Percentiles rank a stretch among this genome's conserved stretches.
phyloP scores from a whole-genome alignment of 148 eudicot genomes.

The Drosera capensis region DNA sequence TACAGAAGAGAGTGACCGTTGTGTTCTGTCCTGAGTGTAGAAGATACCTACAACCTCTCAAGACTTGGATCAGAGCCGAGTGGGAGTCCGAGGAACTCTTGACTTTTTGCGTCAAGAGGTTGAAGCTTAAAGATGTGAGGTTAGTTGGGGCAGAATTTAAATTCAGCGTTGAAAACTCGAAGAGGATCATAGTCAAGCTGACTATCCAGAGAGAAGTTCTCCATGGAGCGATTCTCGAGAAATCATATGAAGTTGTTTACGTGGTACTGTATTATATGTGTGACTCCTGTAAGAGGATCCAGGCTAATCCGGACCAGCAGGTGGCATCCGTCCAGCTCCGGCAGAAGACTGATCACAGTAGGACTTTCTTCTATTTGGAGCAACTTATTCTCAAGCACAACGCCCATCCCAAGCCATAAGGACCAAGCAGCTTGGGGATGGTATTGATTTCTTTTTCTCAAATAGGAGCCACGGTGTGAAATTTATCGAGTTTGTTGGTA shows the following conservation, averaged over 20 bases:
- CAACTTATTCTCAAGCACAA: conserved; percentile 50
- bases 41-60: conserved; percentile 58
- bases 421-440: conserved; percentile 39
- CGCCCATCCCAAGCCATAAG: conserved; percentile 37
- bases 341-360: conserved; percentile 61
- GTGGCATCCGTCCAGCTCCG: conserved; percentile 60
- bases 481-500: conserved; percentile 58
- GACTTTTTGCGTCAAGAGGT: conserved; percentile 47
- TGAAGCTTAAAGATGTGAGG: conserved; percentile 31
- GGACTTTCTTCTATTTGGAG: conserved; percentile 59
- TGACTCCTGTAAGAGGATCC: conserved; percentile 49
- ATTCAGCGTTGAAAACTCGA: conserved; percentile 37
- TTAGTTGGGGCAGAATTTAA: conserved; percentile 34
- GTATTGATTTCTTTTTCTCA: conserved; percentile 63
- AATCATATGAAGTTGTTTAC: conserved; percentile 44
- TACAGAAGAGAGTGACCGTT: conserved; percentile 44
- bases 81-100: conserved; percentile 59
- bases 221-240: conserved; percentile 52
- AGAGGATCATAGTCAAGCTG: conserved; percentile 35
- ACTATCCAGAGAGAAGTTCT: conserved; percentile 38
- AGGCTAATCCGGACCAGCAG: conserved; percentile 73
- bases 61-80: conserved; percentile 46
- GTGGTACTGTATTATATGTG: conserved; percentile 60
- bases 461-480: conserved; percentile 55
- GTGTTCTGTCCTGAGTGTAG: conserved; percentile 47